Base-by-base conservation (phyloP, 2,329 filamentous ascomycete species). In the Scedosporium aurantiacum region DNA sequence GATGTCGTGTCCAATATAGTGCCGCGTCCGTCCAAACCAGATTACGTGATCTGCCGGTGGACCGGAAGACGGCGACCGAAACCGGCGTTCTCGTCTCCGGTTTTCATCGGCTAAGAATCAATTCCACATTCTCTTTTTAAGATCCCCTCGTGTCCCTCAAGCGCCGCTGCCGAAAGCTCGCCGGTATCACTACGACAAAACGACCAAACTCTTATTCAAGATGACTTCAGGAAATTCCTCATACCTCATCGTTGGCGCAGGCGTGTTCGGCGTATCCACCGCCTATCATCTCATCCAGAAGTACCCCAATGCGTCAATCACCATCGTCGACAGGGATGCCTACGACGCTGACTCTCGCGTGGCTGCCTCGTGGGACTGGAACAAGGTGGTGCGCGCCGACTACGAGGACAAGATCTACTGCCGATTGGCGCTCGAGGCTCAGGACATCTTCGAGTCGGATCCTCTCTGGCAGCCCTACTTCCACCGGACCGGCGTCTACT, bases 291-390 rank as follows among this genome's bases (percentile, higher is more conserved):
- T 87, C 50, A 79, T 81, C 63, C 74, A 75, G 61, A 75, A 74
- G 62, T 77, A 81, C 66, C 76, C 79, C 18, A 67, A 76, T 40
- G 78, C 79, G 1, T 73, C 72, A 2, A 74, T 87, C 60, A 83
- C 78, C 1, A 70, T 88, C 2, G 73, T 88, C 27, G 84, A 88
- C 71, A 79, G 82, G 14, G 75, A 80, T 62, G 74, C 77, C 2
- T 77, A 73, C 55, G 78, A 82, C 25, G 79, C 79, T 1, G 72
- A 75, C 0, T 72, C 68, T 60, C 73, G 75, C 2, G 73, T 78
- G 25, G 86, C 85, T 37, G 87, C 87, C 0, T 89, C 87, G 0
- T 87, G 83, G 76, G 87, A 90, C 73, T 85, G 85, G 80, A 89
- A 88, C 75, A 89, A 89, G 71, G 84, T 88, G 28, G 79, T 89